Evolutionary conservation across 176 grass and related monocot genomes (phyloP), one percentile per base, ranked within the genome.

Genomic region (Otatea glauca): DNA sequence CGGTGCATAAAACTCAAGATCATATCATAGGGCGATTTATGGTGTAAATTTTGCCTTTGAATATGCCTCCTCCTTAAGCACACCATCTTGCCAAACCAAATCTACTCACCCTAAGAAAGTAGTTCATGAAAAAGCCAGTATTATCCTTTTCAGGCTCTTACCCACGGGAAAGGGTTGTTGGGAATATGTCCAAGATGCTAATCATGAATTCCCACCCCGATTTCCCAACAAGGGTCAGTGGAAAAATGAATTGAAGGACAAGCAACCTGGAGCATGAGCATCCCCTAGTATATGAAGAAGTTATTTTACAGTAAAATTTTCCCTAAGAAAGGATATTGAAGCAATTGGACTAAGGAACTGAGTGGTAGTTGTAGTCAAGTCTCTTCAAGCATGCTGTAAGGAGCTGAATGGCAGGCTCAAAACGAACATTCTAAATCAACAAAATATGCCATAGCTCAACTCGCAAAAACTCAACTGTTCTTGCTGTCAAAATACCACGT

Each of bases 401-500:
- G 24, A 47, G 35, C 48, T 75, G 8, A 43, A 43, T 43, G 42
- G 42, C 42, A 43, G 8, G 42, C 42, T 9, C 42, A 43, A 43
- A 43, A 43, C 42, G 42, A 43, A 43, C 64, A 83, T 43, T 79
- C 76, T 51, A 43, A 70, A 41, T 42, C 37, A 9, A 9, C 9
- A n/a, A 71, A 47, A 72, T 78, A 77, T 78, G 21, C 21, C 55
- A 42, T 70, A 39, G 32, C 42, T 51, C 35, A 20, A 63, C 50
- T 48, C 11, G 7, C 20, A 49, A 0, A 63, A 65, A n/a, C 47
- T 61, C 41, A 54, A 66, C 11, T 24, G 73, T 74, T 61, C 17
- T 24, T 73, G 61, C 34, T 68, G 76, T 80, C n/a, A 68, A 80
- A 84, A 39, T 42, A 16, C 20, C 35, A 48, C 67, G 3, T 68